Evolutionary conservation across 129 eudicot genomes (phyloP), one percentile per base, ranked within the genome.

Genomic region (Scalesia atractyloides): DNA sequence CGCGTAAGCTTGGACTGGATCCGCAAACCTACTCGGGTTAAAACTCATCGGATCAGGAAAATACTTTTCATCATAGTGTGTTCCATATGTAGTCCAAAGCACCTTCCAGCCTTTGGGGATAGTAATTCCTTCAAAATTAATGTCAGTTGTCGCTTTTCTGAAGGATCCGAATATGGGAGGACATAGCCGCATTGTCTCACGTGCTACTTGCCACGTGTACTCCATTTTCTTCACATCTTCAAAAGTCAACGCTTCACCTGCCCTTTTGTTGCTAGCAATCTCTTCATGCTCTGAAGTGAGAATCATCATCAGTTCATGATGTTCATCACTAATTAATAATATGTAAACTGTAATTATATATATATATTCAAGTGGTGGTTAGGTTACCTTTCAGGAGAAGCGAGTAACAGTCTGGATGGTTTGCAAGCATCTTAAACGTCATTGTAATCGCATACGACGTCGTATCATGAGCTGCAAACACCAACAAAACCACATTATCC

Each of bases 381-480:
- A 91, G 16, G 92, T 89, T 81, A 91, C 96, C 96, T 89, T 85
- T 85, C 16, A 85, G 87, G 37, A 87, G 88, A 14, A 33, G 53
- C 44, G 98, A 60, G 36, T 87, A 87, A 60, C 87, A 87, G 33
- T 79, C 22, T 1, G 90, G 97, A 66, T 87, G 84, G 14, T 75
- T 80, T 37, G 90, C 92, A 69, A 93, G 74, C 96, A 93, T 93
- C 72, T 77, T 87, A 65, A 93, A 93, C 0, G 81, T 80, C 86
- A 84, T 89, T 16, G 98, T 90, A 47, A 93, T 93, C 70, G 96
- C 96, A 14, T 89, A 93, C 19, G 98, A 89, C 12, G 96, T 89
- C 15, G 96, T 93, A 56, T 93, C 97, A 59, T 93, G 97, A 48
- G 98, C 96, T 7, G 90, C 96, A 87, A 89, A 93, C 19, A 93